Evolutionary conservation across 176 grass and related monocot genomes (phyloP).

Genomic region (Elaeis guineensis): DNA sequence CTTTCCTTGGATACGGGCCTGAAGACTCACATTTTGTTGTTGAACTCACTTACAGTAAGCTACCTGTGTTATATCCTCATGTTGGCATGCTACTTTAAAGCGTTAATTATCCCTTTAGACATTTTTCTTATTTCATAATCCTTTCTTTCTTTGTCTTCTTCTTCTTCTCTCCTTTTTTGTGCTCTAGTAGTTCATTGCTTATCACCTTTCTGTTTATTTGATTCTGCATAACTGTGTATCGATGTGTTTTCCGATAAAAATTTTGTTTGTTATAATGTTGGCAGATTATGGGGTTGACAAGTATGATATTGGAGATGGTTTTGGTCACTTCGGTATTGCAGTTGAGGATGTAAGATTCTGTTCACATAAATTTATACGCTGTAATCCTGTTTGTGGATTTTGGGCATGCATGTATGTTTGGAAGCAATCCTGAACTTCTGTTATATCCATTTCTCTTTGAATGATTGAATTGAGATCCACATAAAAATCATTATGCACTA

Average conservation of each 20-base stretch:
- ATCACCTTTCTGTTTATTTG: no score
- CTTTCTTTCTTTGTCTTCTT: no score
- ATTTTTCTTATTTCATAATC: not conserved
- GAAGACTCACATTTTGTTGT: conserved; percentile 91
- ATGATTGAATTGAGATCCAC: no score
- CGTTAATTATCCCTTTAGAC: not conserved
- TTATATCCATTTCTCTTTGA: no score
- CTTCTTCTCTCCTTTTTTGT: not conserved
- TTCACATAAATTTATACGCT: not conserved
- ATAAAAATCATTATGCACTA: no score
- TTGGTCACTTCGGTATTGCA: conserved; percentile 89
- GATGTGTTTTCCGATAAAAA: no score
- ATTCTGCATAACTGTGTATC: no score
- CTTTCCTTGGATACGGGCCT: conserved; percentile 85
- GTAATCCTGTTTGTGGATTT: not conserved
- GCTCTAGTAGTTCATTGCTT: no score
- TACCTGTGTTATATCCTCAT: conserved; percentile 5
- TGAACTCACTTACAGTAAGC: conserved; percentile 94
- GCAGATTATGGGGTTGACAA: conserved; percentile 89
- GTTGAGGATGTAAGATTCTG: conserved; percentile 73
- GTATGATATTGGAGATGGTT: conserved; percentile 70
- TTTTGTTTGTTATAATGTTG: not conserved
- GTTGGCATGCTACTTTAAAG: not conserved
- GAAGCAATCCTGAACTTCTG: no score
- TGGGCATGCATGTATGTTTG: not conserved